These are phyloP conservation scores for Nakazawaea wickerhamii DNA, from an alignment of 805 yeast genomes.

Conservation along the genomic window DNA sequence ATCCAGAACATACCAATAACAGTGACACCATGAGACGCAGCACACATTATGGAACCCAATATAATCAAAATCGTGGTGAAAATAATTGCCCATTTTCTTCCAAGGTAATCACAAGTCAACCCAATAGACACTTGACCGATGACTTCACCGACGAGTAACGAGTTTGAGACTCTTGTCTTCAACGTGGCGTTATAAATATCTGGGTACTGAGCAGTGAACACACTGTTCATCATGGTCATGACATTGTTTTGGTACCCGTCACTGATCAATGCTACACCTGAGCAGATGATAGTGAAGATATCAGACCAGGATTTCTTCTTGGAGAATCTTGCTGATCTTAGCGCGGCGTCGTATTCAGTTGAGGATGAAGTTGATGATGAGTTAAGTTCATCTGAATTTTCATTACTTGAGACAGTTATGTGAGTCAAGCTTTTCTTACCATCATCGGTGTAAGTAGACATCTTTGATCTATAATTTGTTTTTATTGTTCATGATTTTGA, in stretches of 20 bases:
- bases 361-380: not conserved
- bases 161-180: conserved; percentile 64
- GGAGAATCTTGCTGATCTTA: conserved; percentile 16
- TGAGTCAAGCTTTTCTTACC: no score
- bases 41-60: conserved; percentile 59
- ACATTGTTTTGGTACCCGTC: conserved; percentile 76
- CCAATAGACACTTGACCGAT: conserved; percentile 68
- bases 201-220: conserved; percentile 46
- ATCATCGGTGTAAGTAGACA: no score
- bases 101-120: conserved; percentile 56
- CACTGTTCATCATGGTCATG: conserved; percentile 63
- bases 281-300: conserved; percentile 47
- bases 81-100: conserved; percentile 67
- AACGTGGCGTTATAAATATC: conserved; percentile 35
- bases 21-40: conserved; percentile 60
- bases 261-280: conserved; percentile 71
- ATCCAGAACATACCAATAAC: conserved; percentile 69
- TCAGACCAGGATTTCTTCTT: conserved; percentile 28
- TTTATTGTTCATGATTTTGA: no score
- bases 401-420: no score
- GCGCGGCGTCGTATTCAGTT: conserved; percentile 17
- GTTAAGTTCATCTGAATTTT: no score
- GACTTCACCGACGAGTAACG: conserved; percentile 64
- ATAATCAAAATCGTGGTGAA: conserved; percentile 57
- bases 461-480: no score